Conservation (phyloP, 257 asterid genomes). For the Solanum corneliomulleri region DNA sequence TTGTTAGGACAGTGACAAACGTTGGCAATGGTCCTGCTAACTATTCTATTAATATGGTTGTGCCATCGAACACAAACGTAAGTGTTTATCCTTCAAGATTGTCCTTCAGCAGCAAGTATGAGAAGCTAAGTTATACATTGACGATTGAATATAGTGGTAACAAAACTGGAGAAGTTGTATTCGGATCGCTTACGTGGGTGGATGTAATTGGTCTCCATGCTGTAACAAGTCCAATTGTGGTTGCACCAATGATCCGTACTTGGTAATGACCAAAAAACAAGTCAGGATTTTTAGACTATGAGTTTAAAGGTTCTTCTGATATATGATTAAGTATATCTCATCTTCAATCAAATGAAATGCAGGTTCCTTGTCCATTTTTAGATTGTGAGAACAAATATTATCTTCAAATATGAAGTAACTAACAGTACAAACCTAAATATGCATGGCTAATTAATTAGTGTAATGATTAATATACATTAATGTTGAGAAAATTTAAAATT, state of each 20-base stretch:
- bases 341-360: not conserved
- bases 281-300: not conserved
- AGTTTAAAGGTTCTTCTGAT: not conserved
- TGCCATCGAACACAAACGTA: no score
- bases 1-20: no score
- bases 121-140: conserved; percentile 21
- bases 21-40: no score
- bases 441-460: not conserved
- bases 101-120: conserved; percentile 23
- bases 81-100: not conserved
- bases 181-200: conserved; percentile 36
- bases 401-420: not conserved
- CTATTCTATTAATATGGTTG: no score
- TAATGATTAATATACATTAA: not conserved
- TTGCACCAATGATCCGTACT: conserved; percentile 6
- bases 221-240: conserved; percentile 45
- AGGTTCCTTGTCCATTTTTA: not conserved
- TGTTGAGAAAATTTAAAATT: not conserved
- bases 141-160: conserved; percentile 11
- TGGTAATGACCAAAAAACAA: not conserved
- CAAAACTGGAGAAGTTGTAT: conserved; percentile 7
- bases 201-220: conserved; percentile 28
- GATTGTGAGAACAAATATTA: not conserved
- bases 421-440: not conserved
- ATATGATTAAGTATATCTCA: not conserved